phyloP scores from a whole-genome alignment of 306 rosid species.

The Pterocarpus macrocarpus region DNA sequence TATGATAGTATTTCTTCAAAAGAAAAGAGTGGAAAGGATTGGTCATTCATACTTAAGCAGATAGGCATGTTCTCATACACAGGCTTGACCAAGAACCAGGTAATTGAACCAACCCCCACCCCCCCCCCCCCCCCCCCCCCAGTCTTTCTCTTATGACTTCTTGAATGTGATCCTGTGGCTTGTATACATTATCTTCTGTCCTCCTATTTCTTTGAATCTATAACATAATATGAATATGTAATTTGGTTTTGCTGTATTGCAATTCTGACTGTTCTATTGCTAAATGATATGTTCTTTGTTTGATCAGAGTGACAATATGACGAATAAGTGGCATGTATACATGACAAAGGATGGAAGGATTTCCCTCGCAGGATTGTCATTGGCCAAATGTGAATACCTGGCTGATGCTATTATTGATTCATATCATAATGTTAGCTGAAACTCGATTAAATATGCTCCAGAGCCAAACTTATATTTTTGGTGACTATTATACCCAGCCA shows the following conservation, averaged over 20 bases:
- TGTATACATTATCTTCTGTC: slow-evolving; percentile 14
- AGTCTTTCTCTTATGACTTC: slow-evolving; percentile 1
- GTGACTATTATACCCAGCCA: slow-evolving; percentile 47
- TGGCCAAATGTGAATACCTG: slow-evolving; percentile 92
- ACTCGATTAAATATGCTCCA: slow-evolving; percentile 32
- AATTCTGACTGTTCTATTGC: background rate
- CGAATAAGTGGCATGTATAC: slow-evolving; percentile 95
- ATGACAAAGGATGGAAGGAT: slow-evolving; percentile 99
- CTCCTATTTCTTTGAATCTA: background rate
- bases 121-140: too few species aligned
- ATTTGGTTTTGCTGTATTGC: background rate
- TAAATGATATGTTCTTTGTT: background rate
- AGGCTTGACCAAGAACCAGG: slow-evolving; percentile 87
- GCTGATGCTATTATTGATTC: slow-evolving; percentile 97
- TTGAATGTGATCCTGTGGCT: slow-evolving; percentile 24
- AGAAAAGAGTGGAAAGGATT: slow-evolving; percentile 95
- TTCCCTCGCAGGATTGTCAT: slow-evolving; percentile 91
- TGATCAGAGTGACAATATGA: slow-evolving; percentile 86
- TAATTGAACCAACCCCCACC: slow-evolving; percentile 39
- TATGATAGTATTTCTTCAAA: slow-evolving; percentile 76
- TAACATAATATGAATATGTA: background rate
- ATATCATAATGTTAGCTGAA: slow-evolving; percentile 82
- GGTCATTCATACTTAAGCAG: slow-evolving; percentile 96
- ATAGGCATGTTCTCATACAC: slow-evolving; percentile 99
- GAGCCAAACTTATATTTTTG: slow-evolving; percentile 51